Evolutionary conservation across 2,329 filamentous ascomycete species (phyloP).

Genomic region (Stagonosporopsis tanaceti): DNA sequence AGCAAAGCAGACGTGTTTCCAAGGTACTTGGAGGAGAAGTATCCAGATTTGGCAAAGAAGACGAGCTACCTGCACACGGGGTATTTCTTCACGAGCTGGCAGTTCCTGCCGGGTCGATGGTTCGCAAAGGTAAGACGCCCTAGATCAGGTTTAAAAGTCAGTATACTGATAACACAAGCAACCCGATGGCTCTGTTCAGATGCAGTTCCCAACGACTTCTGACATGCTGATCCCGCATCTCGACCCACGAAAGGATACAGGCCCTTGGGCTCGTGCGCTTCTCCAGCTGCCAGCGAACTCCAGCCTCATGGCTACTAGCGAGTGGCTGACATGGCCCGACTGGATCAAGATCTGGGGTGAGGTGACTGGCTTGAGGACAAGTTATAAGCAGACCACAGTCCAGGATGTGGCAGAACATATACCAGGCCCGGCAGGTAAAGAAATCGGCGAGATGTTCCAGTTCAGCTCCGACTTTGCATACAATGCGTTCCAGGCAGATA

Average conservation of each 20-base stretch:
- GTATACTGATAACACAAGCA: conserved; percentile 10
- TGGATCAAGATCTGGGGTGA: conserved; percentile 34
- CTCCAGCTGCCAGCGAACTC: conserved; percentile 29
- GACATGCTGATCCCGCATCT: conserved; percentile 25
- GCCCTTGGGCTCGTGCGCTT: conserved; percentile 29
- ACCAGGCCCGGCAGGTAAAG: conserved; percentile 33
- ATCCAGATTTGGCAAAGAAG: conserved; percentile 28
- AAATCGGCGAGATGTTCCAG: conserved; percentile 39
- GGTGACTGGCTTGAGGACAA: conserved; percentile 26
- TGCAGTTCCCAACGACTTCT: conserved; percentile 25
- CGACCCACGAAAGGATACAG: conserved; percentile 27
- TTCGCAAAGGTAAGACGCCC: conserved; percentile 25
- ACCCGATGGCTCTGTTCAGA: conserved; percentile 24
- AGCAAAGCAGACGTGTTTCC: conserved; percentile 37
- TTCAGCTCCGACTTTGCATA: conserved; percentile 45
- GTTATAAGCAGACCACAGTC: conserved; percentile 26
- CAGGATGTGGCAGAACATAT: conserved; percentile 29
- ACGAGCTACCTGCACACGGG: conserved; percentile 33
- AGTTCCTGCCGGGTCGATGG: conserved; percentile 23
- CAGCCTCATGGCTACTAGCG: conserved; percentile 35
- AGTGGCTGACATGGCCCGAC: conserved; percentile 29
- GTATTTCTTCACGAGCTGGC: conserved; percentile 34
- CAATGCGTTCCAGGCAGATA: conserved; percentile 37
- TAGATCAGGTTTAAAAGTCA: not conserved
- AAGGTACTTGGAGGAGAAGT: conserved; percentile 28